phyloP scores from a whole-genome alignment of 2,329 filamentous ascomycete species.

The Ophiostoma ips region DNA sequence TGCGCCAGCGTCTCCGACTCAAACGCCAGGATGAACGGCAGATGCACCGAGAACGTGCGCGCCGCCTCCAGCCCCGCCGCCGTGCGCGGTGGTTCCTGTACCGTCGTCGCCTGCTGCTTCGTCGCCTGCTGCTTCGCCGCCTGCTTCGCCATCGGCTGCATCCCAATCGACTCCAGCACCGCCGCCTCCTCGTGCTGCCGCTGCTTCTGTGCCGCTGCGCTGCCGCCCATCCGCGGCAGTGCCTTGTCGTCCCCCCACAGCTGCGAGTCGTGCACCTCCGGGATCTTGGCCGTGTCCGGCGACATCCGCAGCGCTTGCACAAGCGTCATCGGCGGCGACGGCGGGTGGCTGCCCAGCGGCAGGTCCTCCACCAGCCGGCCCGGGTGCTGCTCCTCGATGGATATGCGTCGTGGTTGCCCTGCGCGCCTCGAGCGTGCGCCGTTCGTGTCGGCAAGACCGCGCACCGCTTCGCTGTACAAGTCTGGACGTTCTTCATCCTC shows the following conservation, averaged over 20 bases:
- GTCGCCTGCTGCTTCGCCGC: not conserved
- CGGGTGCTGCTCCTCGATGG: conserved; percentile 5
- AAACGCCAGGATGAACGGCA: conserved; percentile 71
- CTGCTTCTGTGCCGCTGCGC: not conserved
- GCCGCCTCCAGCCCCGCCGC: not conserved
- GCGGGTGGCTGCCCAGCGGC: conserved; percentile 16
- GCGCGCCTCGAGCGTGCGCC: not conserved
- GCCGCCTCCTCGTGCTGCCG: conserved; percentile 3
- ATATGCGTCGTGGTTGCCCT: too few species aligned
- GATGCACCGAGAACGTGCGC: conserved; percentile 39
- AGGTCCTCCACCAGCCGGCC: conserved; percentile 8
- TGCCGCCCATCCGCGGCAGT: conserved; percentile 22
- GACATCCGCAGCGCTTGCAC: conserved; percentile 32
- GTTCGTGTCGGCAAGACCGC: not conserved
- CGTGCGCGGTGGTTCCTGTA: too few species aligned
- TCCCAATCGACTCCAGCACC: conserved; percentile 20
- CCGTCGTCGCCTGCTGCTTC: too few species aligned
- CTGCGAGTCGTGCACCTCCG: conserved; percentile 27
- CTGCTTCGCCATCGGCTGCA: not conserved
- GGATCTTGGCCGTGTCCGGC: conserved; percentile 24
- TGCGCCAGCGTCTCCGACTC: conserved; percentile 67
- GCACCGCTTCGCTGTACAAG: conserved; percentile 7
- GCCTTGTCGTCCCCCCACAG: conserved; percentile 31
- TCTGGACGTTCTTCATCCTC: conserved; percentile 26
- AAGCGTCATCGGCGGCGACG: conserved; percentile 34